phyloP scores from a whole-genome alignment of 768 basidiomycete genomes.

The Russula abietina region DNA sequence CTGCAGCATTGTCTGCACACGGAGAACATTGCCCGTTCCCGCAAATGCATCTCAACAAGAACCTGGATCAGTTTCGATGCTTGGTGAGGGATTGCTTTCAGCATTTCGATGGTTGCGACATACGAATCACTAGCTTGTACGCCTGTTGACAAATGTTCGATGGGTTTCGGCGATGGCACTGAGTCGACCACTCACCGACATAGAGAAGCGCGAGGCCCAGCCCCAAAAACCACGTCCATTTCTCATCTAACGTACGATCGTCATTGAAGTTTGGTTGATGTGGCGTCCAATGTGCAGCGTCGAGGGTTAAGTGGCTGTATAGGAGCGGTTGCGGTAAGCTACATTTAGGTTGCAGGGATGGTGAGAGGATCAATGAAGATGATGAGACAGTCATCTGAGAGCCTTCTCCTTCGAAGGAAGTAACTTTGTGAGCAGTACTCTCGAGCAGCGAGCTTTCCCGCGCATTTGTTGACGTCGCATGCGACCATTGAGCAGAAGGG shows the following conservation, averaged over 20 bases:
- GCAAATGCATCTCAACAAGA: constrained; percentile 92
- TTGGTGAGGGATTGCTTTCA: constrained; percentile 90
- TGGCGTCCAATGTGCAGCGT: too few species aligned
- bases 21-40: constrained; percentile 91
- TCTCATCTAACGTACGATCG: constrained; percentile 74
- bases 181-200: constrained; percentile 53
- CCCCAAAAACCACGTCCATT: constrained; percentile 90
- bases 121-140: constrained; percentile 72
- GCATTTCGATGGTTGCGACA: constrained; percentile 87
- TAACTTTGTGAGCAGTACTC: too few species aligned
- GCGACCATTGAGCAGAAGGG: too few species aligned
- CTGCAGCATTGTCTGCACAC: constrained; percentile 87
- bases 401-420: too few species aligned
- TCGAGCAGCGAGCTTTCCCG: too few species aligned
- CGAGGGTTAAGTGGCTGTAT: too few species aligned
- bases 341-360: too few species aligned
- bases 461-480: too few species aligned
- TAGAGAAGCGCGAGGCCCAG: constrained; percentile 87
- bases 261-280: too few species aligned
- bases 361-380: too few species aligned
- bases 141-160: constrained; percentile 41
- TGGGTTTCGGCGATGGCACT: not conserved
- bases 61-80: constrained; percentile 88
- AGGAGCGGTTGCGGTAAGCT: too few species aligned
- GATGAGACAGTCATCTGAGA: too few species aligned